These are phyloP conservation scores for Platanus orientalis DNA, from an alignment of 164 flowering plant genomes.

Conservation along the genomic window DNA sequence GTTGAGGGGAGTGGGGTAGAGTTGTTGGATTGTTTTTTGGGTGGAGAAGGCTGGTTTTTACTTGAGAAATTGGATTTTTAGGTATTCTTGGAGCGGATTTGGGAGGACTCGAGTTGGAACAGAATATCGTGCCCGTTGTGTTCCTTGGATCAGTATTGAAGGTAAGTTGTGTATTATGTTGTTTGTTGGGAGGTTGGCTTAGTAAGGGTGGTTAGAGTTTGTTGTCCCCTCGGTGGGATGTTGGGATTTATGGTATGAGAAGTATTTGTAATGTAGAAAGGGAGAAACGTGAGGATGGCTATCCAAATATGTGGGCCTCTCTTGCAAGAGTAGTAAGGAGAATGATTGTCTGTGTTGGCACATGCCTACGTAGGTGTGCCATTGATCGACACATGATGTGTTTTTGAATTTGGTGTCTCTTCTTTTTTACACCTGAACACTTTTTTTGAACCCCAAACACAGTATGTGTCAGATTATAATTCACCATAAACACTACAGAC, in stretches of 20 bases:
- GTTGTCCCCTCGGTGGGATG: background rate
- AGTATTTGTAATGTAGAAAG: background rate
- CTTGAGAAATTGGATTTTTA: constrained; percentile 22
- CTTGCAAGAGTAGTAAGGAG: too few species aligned
- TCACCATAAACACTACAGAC: too few species aligned
- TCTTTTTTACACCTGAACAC: too few species aligned
- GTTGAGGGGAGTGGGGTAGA: background rate
- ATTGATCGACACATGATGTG: too few species aligned
- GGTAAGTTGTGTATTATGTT: constrained; percentile 26
- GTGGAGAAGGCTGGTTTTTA: background rate
- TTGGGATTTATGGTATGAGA: background rate
- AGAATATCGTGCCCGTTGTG: constrained; percentile 14
- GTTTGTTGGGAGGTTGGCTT: constrained; percentile 4
- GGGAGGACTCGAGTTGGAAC: constrained; percentile 18
- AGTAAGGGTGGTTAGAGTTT: background rate
- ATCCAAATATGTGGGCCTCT: too few species aligned
- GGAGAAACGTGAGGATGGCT: background rate
- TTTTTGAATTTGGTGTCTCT: too few species aligned
- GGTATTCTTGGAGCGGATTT: constrained; percentile 34
- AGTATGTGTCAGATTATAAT: too few species aligned
- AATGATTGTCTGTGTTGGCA: too few species aligned
- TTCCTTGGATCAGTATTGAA: constrained; percentile 7
- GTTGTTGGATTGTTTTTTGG: background rate
- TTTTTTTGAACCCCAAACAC: too few species aligned
- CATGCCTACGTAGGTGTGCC: too few species aligned